phyloP scores from a whole-genome alignment of 257 asterid species.

The Solanum clarkiae region DNA sequence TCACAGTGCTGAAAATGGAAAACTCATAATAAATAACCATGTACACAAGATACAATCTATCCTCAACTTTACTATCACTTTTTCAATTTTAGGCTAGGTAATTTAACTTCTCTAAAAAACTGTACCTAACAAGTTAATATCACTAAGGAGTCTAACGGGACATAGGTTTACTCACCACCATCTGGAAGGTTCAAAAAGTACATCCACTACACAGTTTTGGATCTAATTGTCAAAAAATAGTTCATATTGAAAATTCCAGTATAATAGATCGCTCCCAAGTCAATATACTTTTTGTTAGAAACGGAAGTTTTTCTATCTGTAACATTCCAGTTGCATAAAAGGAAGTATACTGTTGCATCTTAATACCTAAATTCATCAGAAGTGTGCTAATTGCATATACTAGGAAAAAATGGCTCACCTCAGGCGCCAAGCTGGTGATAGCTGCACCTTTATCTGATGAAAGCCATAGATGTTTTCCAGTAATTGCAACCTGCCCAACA shows the following conservation, averaged over 20 bases:
- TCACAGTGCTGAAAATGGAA: constrained; percentile 36
- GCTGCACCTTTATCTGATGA: constrained; percentile 37
- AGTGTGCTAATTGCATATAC: background rate
- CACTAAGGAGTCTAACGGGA: background rate
- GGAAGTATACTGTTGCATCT: background rate
- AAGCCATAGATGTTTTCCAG: constrained; percentile 89
- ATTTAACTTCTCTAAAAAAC: background rate
- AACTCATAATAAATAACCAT: constrained; percentile 3
- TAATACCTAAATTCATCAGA: background rate
- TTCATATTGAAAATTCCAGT: background rate
- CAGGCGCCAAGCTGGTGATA: constrained; percentile 34
- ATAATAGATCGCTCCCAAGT: background rate
- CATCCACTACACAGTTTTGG: background rate
- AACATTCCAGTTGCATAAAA: background rate
- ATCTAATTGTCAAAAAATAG: background rate
- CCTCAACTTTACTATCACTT: background rate
- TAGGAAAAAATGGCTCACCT: constrained; percentile 29
- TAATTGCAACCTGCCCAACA: constrained; percentile 82
- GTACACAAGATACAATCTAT: background rate
- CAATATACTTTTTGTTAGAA: background rate
- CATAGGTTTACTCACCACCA: background rate
- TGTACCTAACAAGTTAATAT: background rate
- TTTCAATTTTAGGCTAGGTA: background rate
- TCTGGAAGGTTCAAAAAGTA: background rate
- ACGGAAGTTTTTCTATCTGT: background rate